These are phyloP conservation scores for Sphagnum fallax DNA, from an alignment of 228 moss, liverwort and hornwort species.

Conservation along the genomic window DNA sequence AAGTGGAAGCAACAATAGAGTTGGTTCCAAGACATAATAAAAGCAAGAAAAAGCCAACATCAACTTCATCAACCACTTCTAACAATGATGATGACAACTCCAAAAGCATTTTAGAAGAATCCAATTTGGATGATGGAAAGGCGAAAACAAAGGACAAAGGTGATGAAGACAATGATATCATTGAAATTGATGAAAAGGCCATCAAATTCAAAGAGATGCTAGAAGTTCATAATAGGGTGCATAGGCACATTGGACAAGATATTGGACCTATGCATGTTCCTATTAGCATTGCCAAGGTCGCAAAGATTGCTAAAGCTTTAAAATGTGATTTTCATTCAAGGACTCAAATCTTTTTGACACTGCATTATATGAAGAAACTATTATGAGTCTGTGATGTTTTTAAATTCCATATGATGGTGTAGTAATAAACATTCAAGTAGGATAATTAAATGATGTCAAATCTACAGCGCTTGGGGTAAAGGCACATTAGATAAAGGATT, in stretches of 20 bases:
- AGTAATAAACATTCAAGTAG: too few species aligned
- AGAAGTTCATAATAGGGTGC: slow-evolving; percentile 79
- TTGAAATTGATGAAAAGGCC: slow-evolving; percentile 85
- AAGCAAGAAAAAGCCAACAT: slow-evolving; percentile 5
- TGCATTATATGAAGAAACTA: too few species aligned
- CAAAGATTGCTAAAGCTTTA: too few species aligned
- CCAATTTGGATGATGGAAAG: slow-evolving; percentile 37
- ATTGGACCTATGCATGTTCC: slow-evolving; percentile 54
- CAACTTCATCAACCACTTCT: slow-evolving; percentile 11
- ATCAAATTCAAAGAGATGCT: slow-evolving; percentile 80
- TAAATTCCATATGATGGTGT: too few species aligned
- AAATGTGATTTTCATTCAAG: too few species aligned
- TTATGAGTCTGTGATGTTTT: too few species aligned
- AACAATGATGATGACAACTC: slow-evolving; percentile 26
- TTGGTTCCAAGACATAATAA: slow-evolving; percentile 1
- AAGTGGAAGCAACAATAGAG: neutral
- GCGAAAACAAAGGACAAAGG: slow-evolving; percentile 12
- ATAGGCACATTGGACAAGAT: slow-evolving; percentile 53
- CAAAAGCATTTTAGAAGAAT: slow-evolving; percentile 33
- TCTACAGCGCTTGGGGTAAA: slow-evolving; percentile 47
- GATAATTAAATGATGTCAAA: slow-evolving; percentile 60
- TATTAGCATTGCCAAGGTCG: slow-evolving; percentile 30
- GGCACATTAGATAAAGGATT: slow-evolving; percentile 49
- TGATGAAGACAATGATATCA: slow-evolving; percentile 9
- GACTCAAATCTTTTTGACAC: too few species aligned